Evolutionary conservation across 164 flowering plant genomes (phyloP).

Genomic region (Berberis thunbergii): DNA sequence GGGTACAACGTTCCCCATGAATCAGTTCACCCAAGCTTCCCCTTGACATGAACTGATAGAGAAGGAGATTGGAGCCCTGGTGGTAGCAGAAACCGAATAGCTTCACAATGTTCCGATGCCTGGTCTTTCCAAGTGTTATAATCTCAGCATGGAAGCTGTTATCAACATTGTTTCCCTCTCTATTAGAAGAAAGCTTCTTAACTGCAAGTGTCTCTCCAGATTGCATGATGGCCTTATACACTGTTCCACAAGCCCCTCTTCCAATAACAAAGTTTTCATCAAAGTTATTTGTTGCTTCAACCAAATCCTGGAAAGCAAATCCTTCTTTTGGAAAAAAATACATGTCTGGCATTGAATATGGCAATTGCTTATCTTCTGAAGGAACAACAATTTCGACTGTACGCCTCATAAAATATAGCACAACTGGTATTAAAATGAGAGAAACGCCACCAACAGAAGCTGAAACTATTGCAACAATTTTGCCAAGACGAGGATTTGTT

Average conservation of each 20-base stretch:
- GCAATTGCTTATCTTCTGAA: slow-evolving; percentile 31
- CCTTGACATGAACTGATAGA: slow-evolving; percentile 78
- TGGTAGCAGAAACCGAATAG: slow-evolving; percentile 78
- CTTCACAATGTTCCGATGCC: slow-evolving; percentile 93
- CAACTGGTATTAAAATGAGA: slow-evolving; percentile 53
- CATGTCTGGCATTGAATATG: slow-evolving; percentile 45
- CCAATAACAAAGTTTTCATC: slow-evolving; percentile 69
- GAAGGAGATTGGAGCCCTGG: slow-evolving; percentile 79
- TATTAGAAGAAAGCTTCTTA: slow-evolving; percentile 68
- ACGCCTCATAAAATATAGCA: slow-evolving; percentile 51
- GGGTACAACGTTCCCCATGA: slow-evolving; percentile 45
- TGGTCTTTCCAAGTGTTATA: slow-evolving; percentile 72
- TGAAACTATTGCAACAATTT: slow-evolving; percentile 50
- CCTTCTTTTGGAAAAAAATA: slow-evolving; percentile 82
- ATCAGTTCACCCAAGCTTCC: slow-evolving; percentile 91
- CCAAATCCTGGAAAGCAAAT: slow-evolving; percentile 76
- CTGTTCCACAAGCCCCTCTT: slow-evolving; percentile 93
- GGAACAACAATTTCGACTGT: slow-evolving; percentile 38
- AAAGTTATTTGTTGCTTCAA: slow-evolving; percentile 75
- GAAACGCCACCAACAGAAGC: slow-evolving; percentile 70
- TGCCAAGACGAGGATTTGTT: slow-evolving; percentile 31
- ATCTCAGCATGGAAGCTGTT: slow-evolving; percentile 87
- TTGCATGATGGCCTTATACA: slow-evolving; percentile 74
- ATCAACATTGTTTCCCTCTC: slow-evolving; percentile 75
- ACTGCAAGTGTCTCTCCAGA: slow-evolving; percentile 67